phyloP scores from a whole-genome alignment of 2,329 filamentous ascomycete genomes.

The Pezizomycotina sp. region DNA sequence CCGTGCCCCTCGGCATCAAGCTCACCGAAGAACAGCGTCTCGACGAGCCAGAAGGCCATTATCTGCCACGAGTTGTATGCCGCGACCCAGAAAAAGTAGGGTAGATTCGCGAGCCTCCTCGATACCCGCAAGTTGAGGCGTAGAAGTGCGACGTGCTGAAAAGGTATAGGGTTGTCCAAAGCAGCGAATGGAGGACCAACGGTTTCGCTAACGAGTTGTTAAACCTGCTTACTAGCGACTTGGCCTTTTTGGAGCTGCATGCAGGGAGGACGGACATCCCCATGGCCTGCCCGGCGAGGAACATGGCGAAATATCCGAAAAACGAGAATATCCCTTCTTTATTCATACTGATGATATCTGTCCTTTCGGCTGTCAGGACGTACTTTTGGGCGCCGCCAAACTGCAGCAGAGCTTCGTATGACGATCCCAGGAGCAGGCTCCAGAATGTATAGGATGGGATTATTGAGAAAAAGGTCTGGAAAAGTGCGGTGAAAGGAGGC shows the following conservation, averaged over 20 bases:
- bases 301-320: constrained; percentile 83
- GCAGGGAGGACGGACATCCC: constrained; percentile 64
- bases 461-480: constrained; percentile 52
- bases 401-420: constrained; percentile 63
- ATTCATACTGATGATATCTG: constrained; percentile 70
- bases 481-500: constrained; percentile 72
- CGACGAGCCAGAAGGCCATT: constrained; percentile 58
- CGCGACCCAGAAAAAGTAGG: constrained; percentile 84
- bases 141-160: constrained; percentile 52
- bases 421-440: constrained; percentile 48
- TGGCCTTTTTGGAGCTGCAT: constrained; percentile 20
- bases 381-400: constrained; percentile 63
- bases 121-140: constrained; percentile 65
- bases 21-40: constrained; percentile 58
- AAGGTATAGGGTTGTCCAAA: constrained; percentile 60
- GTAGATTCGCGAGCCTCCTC: constrained; percentile 75
- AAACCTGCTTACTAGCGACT: constrained; percentile 29
- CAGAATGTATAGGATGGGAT: constrained; percentile 67
- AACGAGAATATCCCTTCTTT: constrained; percentile 93
- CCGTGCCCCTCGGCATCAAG: constrained; percentile 50
- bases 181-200: constrained; percentile 45
- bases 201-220: constrained; percentile 45
- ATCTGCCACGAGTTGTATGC: constrained; percentile 81
- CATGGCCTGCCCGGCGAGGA: constrained; percentile 70
- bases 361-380: constrained; percentile 65